phyloP scores from a whole-genome alignment of 441 rosid genomes.

The Macaranga tanarius region DNA sequence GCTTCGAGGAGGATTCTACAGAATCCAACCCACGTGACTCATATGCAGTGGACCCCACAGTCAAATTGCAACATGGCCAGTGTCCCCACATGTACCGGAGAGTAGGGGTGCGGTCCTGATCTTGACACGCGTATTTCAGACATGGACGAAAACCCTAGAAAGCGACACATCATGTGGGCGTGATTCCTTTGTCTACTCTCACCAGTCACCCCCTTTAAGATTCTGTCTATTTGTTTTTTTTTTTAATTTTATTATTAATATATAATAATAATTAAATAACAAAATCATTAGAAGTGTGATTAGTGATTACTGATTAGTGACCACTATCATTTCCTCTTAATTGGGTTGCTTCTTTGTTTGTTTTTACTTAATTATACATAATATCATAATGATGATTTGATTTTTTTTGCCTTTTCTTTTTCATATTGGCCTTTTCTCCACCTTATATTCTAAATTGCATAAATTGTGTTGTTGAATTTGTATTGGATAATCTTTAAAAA shows the following conservation, averaged over 20 bases:
- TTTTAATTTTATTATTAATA: background rate
- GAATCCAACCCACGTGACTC: conserved; percentile 32
- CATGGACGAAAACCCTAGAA: background rate
- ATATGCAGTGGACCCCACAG: conserved; percentile 15
- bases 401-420: background rate
- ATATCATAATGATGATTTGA: background rate
- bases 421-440: background rate
- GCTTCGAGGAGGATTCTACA: conserved; percentile 33
- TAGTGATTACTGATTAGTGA: background rate
- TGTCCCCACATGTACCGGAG: conserved; percentile 12
- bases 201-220: conserved; percentile 20
- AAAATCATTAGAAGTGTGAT: conserved; percentile 12
- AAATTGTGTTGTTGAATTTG: too few relatives aligned
- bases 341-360: background rate
- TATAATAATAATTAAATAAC: background rate
- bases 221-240: conserved; percentile 22
- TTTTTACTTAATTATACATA: background rate
- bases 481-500: too few relatives aligned
- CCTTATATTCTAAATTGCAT: too few relatives aligned
- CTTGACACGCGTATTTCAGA: conserved; percentile 26
- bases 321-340: too few relatives aligned
- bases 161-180: conserved; percentile 20
- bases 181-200: background rate
- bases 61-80: background rate
- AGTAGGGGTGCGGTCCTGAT: conserved; percentile 12